Base-by-base conservation (phyloP, 257 asterid species). In the Plantago elongata region DNA sequence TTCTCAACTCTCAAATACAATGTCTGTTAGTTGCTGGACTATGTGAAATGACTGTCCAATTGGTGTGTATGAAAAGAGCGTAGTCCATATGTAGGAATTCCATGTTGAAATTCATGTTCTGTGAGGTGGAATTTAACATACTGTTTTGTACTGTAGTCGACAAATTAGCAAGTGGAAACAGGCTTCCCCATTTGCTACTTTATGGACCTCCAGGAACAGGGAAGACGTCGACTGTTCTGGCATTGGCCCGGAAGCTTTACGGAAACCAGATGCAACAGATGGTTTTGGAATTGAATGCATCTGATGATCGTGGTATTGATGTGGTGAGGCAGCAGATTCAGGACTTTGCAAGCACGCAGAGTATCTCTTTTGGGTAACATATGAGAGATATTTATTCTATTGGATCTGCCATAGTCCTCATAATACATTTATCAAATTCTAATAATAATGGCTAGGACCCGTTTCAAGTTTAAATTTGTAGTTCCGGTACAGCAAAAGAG, bases 161-260 rank as follows among this genome's bases (percentile, higher is more conserved):
- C 64, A 79, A 84, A 83, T 84, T 93, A 64, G 96, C 99, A n/a
- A 85, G 81, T 69, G 87, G 89, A 70, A 87, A 89, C 66, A 78
- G 87, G 51, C 73, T 89, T 56, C 97, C 99, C 22, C 97, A 93
- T 80, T 78, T 93, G 87, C 83, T 93, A 54, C 87, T 93, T 46
- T 93, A 93, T 61, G 97, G 99, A 49, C 99, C 99, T 10, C 99
- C 99, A 2, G 99, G 97, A 55, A 93, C 99, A 0, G 99, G 99
- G 76, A 93, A 93, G 81, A 93, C 99, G 17, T 89, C 99, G 29
- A 93, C 97, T 0, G 74, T 93, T 70, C 74, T 93, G 71, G 99
- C 99, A 13, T 57, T 93, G 80, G 96, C 97, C 9, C 78, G 97
- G 67, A 89, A 93, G 77, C 83, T 93, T 46, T 93, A 87, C 49